Percentiles rank a stretch among this genome's conserved stretches.
Conservation (phyloP, 106 monocot species). For the Gastrodia elata region DNA sequence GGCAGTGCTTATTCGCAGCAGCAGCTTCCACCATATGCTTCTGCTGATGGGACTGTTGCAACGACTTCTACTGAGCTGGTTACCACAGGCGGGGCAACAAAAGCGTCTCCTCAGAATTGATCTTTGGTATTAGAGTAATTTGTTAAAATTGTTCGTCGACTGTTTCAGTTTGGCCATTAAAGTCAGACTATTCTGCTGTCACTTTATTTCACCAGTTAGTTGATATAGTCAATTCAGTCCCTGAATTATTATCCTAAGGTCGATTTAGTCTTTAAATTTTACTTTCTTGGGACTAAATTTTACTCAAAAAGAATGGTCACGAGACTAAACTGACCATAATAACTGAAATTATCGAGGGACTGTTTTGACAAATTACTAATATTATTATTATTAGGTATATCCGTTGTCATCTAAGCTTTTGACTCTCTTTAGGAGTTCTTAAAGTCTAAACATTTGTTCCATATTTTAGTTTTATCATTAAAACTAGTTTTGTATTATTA, state of each 20-base stretch:
- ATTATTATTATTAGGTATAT: not conserved
- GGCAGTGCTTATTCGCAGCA: not conserved
- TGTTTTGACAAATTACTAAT: too few relatives aligned
- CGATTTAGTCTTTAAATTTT: too few relatives aligned
- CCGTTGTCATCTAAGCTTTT: not conserved
- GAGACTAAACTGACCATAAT: too few relatives aligned
- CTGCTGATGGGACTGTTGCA: not conserved
- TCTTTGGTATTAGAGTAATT: not conserved
- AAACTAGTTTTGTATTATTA: not conserved
- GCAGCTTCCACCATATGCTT: too few relatives aligned
- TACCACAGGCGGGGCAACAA: not conserved
- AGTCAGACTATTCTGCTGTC: too few relatives aligned
- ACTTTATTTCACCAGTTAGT: too few relatives aligned
- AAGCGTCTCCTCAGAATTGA: constrained; percentile 4
- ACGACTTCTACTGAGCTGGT: not conserved
- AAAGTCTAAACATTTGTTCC: not conserved
- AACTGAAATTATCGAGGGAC: too few relatives aligned
- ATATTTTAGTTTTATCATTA: not conserved
- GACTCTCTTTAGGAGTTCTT: not conserved
- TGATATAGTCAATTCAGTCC: too few relatives aligned
- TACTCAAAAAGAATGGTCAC: too few relatives aligned
- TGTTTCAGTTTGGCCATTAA: too few relatives aligned
- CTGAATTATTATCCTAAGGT: not conserved
- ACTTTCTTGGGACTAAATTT: too few relatives aligned
- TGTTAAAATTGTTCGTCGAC: too few relatives aligned